Percentiles rank a stretch among this genome's conserved stretches.
Conservation (phyloP, 805 yeast genomes). For the Ogataea saltuana region DNA sequence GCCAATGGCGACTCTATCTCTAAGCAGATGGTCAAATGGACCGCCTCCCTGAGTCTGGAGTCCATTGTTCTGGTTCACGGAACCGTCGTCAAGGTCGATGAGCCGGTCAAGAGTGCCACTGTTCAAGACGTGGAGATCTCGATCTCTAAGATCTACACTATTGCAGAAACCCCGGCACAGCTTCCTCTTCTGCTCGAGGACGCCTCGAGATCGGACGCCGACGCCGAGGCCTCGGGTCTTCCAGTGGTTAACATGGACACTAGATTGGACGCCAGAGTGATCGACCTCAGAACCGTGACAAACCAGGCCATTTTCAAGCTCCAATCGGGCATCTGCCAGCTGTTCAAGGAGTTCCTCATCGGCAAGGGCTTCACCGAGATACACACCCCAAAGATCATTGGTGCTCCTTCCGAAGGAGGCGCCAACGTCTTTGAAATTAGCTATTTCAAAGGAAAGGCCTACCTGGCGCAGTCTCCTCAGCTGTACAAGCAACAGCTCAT, state of each 20-base stretch:
- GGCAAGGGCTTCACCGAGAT: constrained; percentile 77
- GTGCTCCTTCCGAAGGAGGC: constrained; percentile 98
- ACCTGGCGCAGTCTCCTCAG: constrained; percentile 97
- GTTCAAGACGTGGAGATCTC: constrained; percentile 87
- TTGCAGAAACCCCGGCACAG: constrained; percentile 87
- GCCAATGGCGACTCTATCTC: constrained; percentile 71
- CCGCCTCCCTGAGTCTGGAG: constrained; percentile 80
- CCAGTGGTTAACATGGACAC: constrained; percentile 97
- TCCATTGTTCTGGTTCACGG: constrained; percentile 92
- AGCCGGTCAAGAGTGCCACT: constrained; percentile 85
- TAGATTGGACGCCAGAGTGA: constrained; percentile 90
- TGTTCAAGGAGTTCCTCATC: constrained; percentile 86
- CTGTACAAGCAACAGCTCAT: constrained; percentile 96
- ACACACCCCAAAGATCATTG: constrained; percentile 94
- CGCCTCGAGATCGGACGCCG: constrained; percentile 92
- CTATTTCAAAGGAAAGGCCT: constrained; percentile 91
- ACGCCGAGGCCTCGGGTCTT: constrained; percentile 86
- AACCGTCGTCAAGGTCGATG: constrained; percentile 77
- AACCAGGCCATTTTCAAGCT: constrained; percentile 97
- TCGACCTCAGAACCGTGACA: constrained; percentile 94
- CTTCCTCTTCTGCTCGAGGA: constrained; percentile 95
- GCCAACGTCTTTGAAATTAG: constrained; percentile 92
- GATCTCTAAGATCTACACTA: constrained; percentile 68
- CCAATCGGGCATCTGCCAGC: constrained; percentile 81
- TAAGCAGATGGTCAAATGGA: constrained; percentile 97